Evolutionary conservation across 495 filamentous ascomycete species (phyloP), one percentile per base, ranked within the genome.

Genomic region (Penicillium parvum): DNA sequence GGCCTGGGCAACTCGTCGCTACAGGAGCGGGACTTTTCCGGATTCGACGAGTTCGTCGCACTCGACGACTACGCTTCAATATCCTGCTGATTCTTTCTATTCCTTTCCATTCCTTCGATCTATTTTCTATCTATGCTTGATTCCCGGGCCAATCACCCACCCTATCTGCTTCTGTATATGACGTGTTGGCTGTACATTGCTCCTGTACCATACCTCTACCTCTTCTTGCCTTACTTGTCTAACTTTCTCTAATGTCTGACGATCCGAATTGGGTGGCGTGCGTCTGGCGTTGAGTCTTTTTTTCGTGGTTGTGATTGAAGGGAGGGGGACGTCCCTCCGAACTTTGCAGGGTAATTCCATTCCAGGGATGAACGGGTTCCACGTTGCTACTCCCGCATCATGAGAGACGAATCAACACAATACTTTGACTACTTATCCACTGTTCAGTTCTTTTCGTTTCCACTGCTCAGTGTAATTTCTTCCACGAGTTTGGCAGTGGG

Each of bases 21-120:
- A 11, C 50, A 50, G 16, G 50, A 61, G 10, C 50, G 52, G 7
- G 66, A 64, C 15, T 25, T 52, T 2, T 58, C 60, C 33, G 53
- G 49, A n/a, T 63, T 67, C 32, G 66, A 69, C 9, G 66, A 69
- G 4, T 53, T 64, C 28, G 48, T 67, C 11, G 41, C 54, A 2
- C 33, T 69, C 12, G 66, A 69, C 27, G 66, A 69, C 8, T 67
- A 48, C 48, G 47, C 56, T 19, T 58, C 58, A 14, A 58, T 58
- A 20, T 52, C 60, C 36, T 69, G 53, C 45, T 57, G 28, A 56
- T 14, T 23, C 23, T 33, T 33, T 38, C 11, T 33, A 17, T 45
- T 27, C 14, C 35, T 32, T 46, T 42, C 19, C 42, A 19, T 38
- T 47, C n/a, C n/a, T 33, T 43, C 33, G 19, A 19, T 55, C 12